Evolutionary conservation across 345 rosid species (phyloP).

Genomic region (Reutealis trisperma): DNA sequence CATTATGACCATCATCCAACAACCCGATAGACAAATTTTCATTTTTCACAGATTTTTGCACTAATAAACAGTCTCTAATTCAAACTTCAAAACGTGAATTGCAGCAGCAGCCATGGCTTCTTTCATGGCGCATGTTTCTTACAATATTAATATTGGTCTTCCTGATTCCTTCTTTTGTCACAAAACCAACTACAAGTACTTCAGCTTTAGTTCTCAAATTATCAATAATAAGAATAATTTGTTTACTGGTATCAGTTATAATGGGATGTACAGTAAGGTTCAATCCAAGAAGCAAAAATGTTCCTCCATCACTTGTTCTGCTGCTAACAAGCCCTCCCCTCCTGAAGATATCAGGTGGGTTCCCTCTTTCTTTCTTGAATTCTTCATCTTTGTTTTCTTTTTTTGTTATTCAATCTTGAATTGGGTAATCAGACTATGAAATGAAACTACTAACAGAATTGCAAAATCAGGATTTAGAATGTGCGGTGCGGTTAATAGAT

Average conservation of each 20-base stretch:
- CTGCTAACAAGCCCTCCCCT: slow-evolving; percentile 56
- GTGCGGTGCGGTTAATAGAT: not conserved
- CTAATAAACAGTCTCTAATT: not conserved
- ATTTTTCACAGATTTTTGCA: not conserved
- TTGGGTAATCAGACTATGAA: not conserved
- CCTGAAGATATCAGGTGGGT: slow-evolving; percentile 63
- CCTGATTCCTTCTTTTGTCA: slow-evolving; percentile 5
- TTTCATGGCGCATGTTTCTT: slow-evolving; percentile 36
- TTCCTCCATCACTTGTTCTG: slow-evolving; percentile 44
- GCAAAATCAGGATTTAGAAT: not conserved
- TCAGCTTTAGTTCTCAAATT: slow-evolving; percentile 24
- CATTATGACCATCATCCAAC: slow-evolving; percentile 26
- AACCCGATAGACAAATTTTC: not conserved
- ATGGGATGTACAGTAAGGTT: not conserved
- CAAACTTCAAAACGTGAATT: not conserved
- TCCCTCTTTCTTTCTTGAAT: slow-evolving; percentile 5
- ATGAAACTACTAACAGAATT: not conserved
- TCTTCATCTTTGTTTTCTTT: not conserved
- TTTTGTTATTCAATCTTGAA: not conserved
- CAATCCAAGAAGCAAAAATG: slow-evolving; percentile 6
- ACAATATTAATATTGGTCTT: slow-evolving; percentile 20
- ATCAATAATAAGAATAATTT: not conserved
- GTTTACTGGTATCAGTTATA: slow-evolving; percentile 6
- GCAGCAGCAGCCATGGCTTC: slow-evolving; percentile 31
- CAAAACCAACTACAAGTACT: slow-evolving; percentile 14